phyloP scores from a whole-genome alignment of 2,329 filamentous ascomycete genomes.

The Neocatenulostroma microsporum region DNA sequence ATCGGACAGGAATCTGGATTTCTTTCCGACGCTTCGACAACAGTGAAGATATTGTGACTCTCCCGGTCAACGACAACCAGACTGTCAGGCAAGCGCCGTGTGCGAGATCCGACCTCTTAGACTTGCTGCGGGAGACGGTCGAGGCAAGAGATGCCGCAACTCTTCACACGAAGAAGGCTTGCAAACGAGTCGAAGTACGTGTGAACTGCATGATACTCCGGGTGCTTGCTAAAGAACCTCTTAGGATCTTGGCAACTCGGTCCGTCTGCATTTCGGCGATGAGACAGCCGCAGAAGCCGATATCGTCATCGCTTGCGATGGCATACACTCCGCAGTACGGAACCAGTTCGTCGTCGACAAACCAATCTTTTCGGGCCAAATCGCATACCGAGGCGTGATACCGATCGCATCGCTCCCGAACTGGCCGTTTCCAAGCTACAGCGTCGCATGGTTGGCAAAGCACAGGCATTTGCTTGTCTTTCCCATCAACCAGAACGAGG shows the following conservation, averaged over 20 bases:
- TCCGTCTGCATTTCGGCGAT: slow-evolving; percentile 17
- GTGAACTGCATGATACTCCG: background rate
- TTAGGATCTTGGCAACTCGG: slow-evolving; percentile 19
- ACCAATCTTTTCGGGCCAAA: slow-evolving; percentile 46
- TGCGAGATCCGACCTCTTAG: slow-evolving; percentile 23
- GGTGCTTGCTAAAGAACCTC: background rate
- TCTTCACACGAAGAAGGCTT: slow-evolving; percentile 24
- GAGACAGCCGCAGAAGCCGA: slow-evolving; percentile 11
- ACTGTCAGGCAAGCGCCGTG: slow-evolving; percentile 17
- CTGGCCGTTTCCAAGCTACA: slow-evolving; percentile 18
- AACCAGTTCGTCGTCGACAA: slow-evolving; percentile 42
- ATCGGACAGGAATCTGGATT: slow-evolving; percentile 27
- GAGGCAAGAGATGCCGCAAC: slow-evolving; percentile 18
- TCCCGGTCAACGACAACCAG: slow-evolving; percentile 22
- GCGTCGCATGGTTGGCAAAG: slow-evolving; percentile 27
- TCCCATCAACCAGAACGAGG: slow-evolving; percentile 30
- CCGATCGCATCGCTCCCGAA: slow-evolving; percentile 8
- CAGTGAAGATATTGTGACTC: slow-evolving; percentile 27
- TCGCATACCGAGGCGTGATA: slow-evolving; percentile 33
- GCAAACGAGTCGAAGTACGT: slow-evolving; percentile 15
- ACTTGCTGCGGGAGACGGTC: slow-evolving; percentile 19
- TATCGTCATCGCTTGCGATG: slow-evolving; percentile 17
- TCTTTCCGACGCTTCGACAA: slow-evolving; percentile 31
- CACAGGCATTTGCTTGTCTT: slow-evolving; percentile 33
- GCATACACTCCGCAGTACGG: slow-evolving; percentile 17